phyloP scores from a whole-genome alignment of 352 stramenopile species.

The Phytophthora litchii region DNA sequence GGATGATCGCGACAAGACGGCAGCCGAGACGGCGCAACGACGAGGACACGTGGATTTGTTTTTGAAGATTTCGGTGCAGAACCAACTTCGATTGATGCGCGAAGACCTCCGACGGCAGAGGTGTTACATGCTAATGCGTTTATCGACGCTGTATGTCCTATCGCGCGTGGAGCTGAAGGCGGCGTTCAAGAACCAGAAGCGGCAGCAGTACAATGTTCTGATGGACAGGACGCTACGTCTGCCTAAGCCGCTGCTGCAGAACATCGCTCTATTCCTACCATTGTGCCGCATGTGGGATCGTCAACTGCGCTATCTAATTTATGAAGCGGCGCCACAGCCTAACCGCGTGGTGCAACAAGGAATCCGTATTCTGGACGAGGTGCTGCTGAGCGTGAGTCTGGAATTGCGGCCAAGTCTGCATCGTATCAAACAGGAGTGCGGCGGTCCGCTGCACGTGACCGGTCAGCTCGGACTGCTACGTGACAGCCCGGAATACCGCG shows the following conservation, averaged over 20 bases:
- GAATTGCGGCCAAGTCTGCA: constrained; percentile 65
- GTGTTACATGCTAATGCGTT: constrained; percentile 70
- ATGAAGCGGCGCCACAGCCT: constrained; percentile 71
- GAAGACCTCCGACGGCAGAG: constrained; percentile 71
- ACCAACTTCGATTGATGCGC: constrained; percentile 84
- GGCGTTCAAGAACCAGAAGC: constrained; percentile 49
- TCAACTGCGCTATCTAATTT: constrained; percentile 80
- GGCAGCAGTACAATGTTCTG: constrained; percentile 52
- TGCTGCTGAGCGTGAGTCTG: constrained; percentile 76
- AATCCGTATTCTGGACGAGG: constrained; percentile 82
- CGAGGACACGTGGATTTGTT: constrained; percentile 84
- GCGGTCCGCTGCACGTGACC: constrained; percentile 44
- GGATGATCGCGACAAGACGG: constrained; percentile 87
- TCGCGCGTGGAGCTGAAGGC: constrained; percentile 52
- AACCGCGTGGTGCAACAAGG: constrained; percentile 84
- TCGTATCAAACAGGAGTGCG: constrained; percentile 51
- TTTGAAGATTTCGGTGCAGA: constrained; percentile 87
- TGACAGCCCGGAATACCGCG: constrained; percentile 64
- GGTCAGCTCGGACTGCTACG: constrained; percentile 77
- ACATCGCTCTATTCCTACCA: constrained; percentile 78
- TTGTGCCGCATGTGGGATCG: constrained; percentile 80
- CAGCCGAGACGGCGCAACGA: constrained; percentile 80
- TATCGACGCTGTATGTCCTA: constrained; percentile 75
- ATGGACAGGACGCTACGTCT: constrained; percentile 76
- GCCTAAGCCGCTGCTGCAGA: constrained; percentile 80